Evolutionary conservation across 768 basidiomycete genomes (phyloP), one percentile per base, ranked within the genome.

Genomic region (Lentinula raphanica): DNA sequence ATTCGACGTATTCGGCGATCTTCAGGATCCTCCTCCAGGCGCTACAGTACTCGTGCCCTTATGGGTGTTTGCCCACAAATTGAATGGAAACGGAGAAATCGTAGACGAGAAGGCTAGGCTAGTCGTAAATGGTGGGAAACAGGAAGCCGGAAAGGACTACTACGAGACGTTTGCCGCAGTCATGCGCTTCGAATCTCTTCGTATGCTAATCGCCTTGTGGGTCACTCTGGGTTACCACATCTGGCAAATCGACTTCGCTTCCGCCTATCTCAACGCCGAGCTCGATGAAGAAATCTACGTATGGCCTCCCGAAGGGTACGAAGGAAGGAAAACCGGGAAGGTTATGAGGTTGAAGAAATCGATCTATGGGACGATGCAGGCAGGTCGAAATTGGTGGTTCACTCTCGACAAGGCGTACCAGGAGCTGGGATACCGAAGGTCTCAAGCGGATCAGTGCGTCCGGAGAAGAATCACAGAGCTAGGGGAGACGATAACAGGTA

Each of bases 211-310:
- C 11, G 65, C 69, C 1, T n/a, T 72, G 13, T 54, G 71, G 2
- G 69, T 69, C 1, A 2, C 11, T 0, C 28, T 62, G 5, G 60
- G 66, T 39, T 67, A 68, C 58, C 63, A 68, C 12, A 35, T 75
- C 5, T 58, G 72, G 35, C 51, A 54, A 28, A 61, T 72, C 8
- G 70, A 75, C 62, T 64, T 75, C 38, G 66, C 68, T 15, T 58
- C 59, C 0, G 72, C 69, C 0, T 76, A 32, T 11, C 31, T 32
- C 5, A 32, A 32, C 31, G 31, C 31, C 5, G 11, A 32, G 11
- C 31, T 32, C 31, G 11, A 32, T 32, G 31, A 32, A 45, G 42
- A 25, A 45, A 4, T 19, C 6, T 32, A 32, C 76, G 69, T 54
- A 2, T 38, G 51, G 35, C 59, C 67, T 0, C 65, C 73, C 3